Evolutionary conservation across 371 early-diverging fungal species (phyloP).

Genomic region (Smittium culicis): DNA sequence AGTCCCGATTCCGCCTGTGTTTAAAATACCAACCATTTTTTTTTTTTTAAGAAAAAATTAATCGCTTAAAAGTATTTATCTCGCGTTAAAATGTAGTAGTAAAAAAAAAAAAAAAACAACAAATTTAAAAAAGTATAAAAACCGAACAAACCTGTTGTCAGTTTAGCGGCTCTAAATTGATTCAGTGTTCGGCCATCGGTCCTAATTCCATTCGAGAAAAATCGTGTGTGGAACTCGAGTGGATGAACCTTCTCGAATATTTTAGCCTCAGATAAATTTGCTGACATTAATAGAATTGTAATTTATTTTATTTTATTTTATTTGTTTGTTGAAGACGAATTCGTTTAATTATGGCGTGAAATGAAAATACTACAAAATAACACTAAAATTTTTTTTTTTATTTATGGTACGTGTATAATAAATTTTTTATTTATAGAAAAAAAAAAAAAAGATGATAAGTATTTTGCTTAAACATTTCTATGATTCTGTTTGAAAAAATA

Average conservation of each 20-base stretch:
- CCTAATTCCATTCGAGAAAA: constrained; percentile 57
- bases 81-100: not conserved
- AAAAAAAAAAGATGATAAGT: too few species aligned
- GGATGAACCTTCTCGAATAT: constrained; percentile 54
- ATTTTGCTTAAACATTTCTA: too few species aligned
- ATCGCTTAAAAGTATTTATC: constrained; percentile 9
- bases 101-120: constrained; percentile 1
- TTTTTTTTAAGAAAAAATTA: too few species aligned
- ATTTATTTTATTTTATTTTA: too few species aligned
- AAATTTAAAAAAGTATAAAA: not conserved
- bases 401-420: too few species aligned
- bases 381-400: too few species aligned
- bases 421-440: too few species aligned
- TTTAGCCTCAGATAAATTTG: constrained; percentile 9
- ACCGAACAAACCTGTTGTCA: constrained; percentile 10
- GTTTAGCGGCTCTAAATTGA: constrained; percentile 43
- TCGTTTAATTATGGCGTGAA: too few species aligned
- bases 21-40: constrained; percentile 5
- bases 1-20: constrained; percentile 55
- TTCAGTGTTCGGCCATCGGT: constrained; percentile 65
- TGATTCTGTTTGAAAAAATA: too few species aligned
- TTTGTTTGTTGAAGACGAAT: too few species aligned
- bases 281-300: too few species aligned
- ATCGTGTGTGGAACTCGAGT: constrained; percentile 69
- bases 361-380: too few species aligned